A percentile compares a stretch with the other conserved stretches of the same genome.
phyloP scores from a whole-genome alignment of 1,284 basidiomycete genomes.

The Sporisorium sorghi region DNA sequence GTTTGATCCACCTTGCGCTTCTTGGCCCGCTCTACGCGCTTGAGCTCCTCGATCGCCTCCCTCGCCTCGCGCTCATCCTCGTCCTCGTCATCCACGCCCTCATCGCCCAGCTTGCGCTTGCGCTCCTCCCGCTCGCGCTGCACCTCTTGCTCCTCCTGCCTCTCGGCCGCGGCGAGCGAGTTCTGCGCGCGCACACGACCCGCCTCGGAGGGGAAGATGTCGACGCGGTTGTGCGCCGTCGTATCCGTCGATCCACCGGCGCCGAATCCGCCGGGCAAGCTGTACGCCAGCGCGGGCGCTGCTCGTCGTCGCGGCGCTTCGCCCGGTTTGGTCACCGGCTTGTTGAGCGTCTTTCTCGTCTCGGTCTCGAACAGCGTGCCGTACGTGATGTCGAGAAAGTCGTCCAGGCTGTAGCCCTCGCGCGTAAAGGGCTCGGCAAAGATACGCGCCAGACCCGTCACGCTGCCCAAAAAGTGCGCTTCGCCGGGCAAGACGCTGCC shows the following conservation, averaged over 20 bases:
- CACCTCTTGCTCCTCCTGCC: slow-evolving; percentile 30
- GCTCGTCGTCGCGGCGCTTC: slow-evolving; percentile 1
- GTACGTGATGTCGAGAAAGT: slow-evolving; percentile 97
- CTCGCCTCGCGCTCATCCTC: slow-evolving; percentile 42
- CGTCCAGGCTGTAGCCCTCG: slow-evolving; percentile 88
- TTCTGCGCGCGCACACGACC: slow-evolving; percentile 21
- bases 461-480: slow-evolving; percentile 84
- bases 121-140: slow-evolving; percentile 29
- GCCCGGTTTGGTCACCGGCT: slow-evolving; percentile 3
- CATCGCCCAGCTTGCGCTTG: slow-evolving; percentile 26
- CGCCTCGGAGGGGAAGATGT: slow-evolving; percentile 38
- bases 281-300: slow-evolving; percentile 31
- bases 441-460: slow-evolving; percentile 85
- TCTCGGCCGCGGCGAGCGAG: slow-evolving; percentile 25
- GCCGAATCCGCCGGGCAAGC: slow-evolving; percentile 43
- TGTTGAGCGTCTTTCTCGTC: slow-evolving; percentile 76
- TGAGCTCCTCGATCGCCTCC: slow-evolving; percentile 46
- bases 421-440: slow-evolving; percentile 94
- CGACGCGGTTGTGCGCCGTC: slow-evolving; percentile 21
- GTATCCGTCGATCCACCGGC: slow-evolving; percentile 33
- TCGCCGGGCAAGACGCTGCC: slow-evolving; percentile 62
- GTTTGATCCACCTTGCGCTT: slow-evolving; percentile 47
- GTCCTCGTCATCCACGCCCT: slow-evolving; percentile 31
- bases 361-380: slow-evolving; percentile 92
- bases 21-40: slow-evolving; percentile 41